A percentile compares a stretch with the other conserved stretches of the same genome.
Conservation (phyloP, 306 rosid species). For the Prinsepia uniflora region DNA sequence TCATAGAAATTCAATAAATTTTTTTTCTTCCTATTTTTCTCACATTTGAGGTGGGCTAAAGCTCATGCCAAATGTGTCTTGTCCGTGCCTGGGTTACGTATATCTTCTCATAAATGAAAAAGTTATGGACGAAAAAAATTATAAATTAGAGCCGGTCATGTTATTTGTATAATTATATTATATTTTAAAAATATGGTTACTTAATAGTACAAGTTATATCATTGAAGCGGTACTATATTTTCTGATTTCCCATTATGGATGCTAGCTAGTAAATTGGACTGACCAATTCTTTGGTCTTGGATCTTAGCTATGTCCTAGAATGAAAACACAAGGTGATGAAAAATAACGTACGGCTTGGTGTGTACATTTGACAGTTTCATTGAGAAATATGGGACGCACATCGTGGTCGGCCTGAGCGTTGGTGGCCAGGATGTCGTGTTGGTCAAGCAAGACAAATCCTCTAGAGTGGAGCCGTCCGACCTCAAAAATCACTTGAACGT, state of each 20-base stretch:
- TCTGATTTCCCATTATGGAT: conserved; percentile 7
- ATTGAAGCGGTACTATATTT: not conserved
- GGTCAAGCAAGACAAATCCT: conserved; percentile 72
- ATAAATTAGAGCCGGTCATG: too few species aligned
- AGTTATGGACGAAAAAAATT: too few species aligned
- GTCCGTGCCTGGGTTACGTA: too few species aligned
- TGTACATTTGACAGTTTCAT: conserved; percentile 53
- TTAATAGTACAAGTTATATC: too few species aligned
- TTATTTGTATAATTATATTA: too few species aligned
- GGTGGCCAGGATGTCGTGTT: conserved; percentile 73
- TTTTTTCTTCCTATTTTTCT: too few species aligned
- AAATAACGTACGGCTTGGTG: not conserved
- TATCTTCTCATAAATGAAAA: too few species aligned
- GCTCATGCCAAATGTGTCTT: too few species aligned
- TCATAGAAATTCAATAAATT: too few species aligned
- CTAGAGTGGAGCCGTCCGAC: conserved; percentile 55
- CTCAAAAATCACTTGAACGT: conserved; percentile 67
- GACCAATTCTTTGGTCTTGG: conserved; percentile 7
- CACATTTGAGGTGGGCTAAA: too few species aligned
- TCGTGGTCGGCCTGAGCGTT: conserved; percentile 78
- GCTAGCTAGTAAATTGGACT: not conserved
- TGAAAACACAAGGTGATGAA: not conserved
- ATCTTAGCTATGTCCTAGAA: not conserved
- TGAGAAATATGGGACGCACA: conserved; percentile 83
- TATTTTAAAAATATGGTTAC: too few species aligned